Conservation (phyloP, 768 basidiomycete species). For the Mycena galericulata region DNA sequence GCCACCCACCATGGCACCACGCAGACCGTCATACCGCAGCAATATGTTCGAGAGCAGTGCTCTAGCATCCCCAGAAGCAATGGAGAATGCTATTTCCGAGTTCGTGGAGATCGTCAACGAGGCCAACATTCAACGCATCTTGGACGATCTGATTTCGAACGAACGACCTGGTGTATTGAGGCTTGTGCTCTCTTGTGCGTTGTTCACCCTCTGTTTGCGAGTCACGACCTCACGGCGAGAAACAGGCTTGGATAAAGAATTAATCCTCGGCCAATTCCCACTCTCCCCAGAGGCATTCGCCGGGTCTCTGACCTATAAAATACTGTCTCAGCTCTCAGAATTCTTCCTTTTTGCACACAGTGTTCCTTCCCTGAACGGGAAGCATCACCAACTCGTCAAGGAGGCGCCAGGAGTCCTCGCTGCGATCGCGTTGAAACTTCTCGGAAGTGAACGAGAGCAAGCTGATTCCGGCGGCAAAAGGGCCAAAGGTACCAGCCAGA, state of each 20-base stretch:
- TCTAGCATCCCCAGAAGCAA: slow-evolving; percentile 33
- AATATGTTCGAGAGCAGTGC: slow-evolving; percentile 35
- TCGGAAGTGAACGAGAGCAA: slow-evolving; percentile 3
- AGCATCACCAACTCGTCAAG: slow-evolving; percentile 19
- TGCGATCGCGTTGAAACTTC: neutral
- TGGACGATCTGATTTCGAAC: slow-evolving; percentile 39
- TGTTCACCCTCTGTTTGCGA: neutral
- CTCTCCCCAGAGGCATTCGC: slow-evolving; percentile 16
- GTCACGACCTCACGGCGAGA: neutral
- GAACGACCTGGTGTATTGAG: slow-evolving; percentile 32
- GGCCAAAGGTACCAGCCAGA: slow-evolving; percentile 39
- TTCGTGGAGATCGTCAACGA: slow-evolving; percentile 39
- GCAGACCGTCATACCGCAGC: slow-evolving; percentile 37
- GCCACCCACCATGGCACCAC: too few species aligned
- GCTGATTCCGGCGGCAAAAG: slow-evolving; percentile 12
- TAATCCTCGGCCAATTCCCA: slow-evolving; percentile 23
- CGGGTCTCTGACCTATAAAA: neutral
- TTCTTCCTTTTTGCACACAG: slow-evolving; percentile 23
- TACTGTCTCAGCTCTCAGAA: slow-evolving; percentile 7
- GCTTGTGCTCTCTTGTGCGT: slow-evolving; percentile 25
- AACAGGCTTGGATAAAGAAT: slow-evolving; percentile 14
- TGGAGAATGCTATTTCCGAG: slow-evolving; percentile 37
- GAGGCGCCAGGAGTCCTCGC: slow-evolving; percentile 20
- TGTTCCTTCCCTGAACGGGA: neutral
- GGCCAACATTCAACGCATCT: slow-evolving; percentile 35